Conservation (phyloP, 2,329 filamentous ascomycete genomes). For the Fusarium longipes region DNA sequence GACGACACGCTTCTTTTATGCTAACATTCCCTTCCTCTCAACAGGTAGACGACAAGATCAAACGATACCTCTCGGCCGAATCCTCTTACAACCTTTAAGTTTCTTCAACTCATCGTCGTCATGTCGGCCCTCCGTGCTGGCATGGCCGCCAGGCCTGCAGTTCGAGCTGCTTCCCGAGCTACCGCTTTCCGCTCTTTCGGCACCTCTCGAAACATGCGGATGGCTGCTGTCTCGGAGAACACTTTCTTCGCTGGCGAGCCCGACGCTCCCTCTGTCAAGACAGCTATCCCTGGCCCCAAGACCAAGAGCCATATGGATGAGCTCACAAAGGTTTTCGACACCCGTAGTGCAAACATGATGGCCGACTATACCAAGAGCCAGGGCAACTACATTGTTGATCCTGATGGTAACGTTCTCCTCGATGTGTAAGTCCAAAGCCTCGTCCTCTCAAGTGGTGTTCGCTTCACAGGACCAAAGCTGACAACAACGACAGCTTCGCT, state of each 20-base stretch:
- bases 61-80: conserved; percentile 1
- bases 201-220: conserved; percentile 38
- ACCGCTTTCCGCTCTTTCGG: conserved; percentile 42
- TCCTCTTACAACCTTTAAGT: neutral
- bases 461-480: neutral
- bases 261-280: conserved; percentile 63
- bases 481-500: conserved; percentile 70
- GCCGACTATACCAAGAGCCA: conserved; percentile 78
- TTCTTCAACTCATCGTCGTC: conserved; percentile 24
- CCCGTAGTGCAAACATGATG: conserved; percentile 85
- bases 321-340: conserved; percentile 85
- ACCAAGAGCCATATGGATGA: conserved; percentile 75
- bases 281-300: conserved; percentile 79
- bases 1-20: conserved; percentile 19
- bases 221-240: conserved; percentile 49
- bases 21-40: neutral
- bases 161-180: conserved; percentile 28
- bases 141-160: conserved; percentile 41
- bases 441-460: neutral
- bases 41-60: neutral
- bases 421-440: conserved; percentile 68
- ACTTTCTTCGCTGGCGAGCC: conserved; percentile 63
- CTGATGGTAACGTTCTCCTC: conserved; percentile 77
- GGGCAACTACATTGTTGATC: conserved; percentile 84
- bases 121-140: conserved; percentile 49